A percentile compares a stretch with the other conserved stretches of the same genome.
Evolutionary conservation across 1,284 basidiomycete genomes (phyloP).

Genomic region (Ustilago sp.): DNA sequence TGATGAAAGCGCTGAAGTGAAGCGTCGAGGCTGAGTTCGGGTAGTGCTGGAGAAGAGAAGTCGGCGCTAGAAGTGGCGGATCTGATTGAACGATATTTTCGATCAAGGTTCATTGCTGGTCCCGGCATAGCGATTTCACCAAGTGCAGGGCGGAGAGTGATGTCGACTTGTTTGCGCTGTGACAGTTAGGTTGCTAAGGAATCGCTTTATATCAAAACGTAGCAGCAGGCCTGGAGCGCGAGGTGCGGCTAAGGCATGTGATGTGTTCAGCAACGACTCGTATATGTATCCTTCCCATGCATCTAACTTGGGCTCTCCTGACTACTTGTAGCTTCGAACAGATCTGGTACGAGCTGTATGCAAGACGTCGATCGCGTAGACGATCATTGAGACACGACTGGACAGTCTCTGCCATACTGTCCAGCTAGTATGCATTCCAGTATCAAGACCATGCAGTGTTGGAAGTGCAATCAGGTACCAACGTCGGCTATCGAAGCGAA

Average conservation of each 20-base stretch:
- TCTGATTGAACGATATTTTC: not conserved
- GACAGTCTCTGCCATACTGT: no score
- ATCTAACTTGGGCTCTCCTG: no score
- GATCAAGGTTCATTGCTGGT: constrained; percentile 12
- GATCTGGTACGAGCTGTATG: not conserved
- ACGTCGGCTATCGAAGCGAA: constrained; percentile 9
- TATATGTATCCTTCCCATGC: not conserved
- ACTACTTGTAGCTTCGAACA: not conserved
- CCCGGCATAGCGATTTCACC: no score
- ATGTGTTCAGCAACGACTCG: not conserved
- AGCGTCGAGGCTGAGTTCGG: constrained; percentile 37
- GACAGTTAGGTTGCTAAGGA: no score
- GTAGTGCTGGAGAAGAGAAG: constrained; percentile 32
- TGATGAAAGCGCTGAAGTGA: constrained; percentile 29
- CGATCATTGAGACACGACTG: not conserved
- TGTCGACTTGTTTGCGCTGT: no score
- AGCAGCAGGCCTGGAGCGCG: no score
- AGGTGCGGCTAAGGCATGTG: no score
- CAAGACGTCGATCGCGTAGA: not conserved
- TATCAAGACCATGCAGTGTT: not conserved
- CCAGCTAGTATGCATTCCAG: no score
- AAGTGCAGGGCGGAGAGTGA: no score
- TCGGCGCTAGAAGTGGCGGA: constrained; percentile 16
- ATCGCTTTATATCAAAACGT: no score
- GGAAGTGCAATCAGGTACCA: not conserved